Conservation (phyloP, 192 early-diverging fungal genomes). For the Linderina pennispora region DNA sequence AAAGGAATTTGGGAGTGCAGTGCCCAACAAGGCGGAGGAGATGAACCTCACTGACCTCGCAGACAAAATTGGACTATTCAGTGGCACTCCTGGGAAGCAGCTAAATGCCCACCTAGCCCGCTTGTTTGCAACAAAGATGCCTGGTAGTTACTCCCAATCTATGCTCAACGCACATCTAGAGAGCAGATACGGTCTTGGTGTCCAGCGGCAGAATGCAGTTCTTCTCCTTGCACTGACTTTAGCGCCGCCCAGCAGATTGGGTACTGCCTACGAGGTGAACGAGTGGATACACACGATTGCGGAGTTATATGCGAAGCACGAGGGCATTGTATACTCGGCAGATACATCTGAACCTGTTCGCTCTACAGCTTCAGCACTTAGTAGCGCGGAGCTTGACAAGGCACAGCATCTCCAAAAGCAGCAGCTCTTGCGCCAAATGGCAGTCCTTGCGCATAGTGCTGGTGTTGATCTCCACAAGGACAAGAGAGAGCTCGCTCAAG, state of each 20-base stretch:
- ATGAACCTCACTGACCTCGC: slow-evolving; percentile 75
- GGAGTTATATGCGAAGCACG: slow-evolving; percentile 63
- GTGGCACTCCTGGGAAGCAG: slow-evolving; percentile 73
- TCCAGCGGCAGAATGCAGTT: slow-evolving; percentile 68
- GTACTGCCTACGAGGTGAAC: slow-evolving; percentile 65
- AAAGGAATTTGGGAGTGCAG: slow-evolving; percentile 73
- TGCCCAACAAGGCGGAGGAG: slow-evolving; percentile 85
- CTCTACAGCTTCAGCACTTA: slow-evolving; percentile 55
- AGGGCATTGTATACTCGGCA: slow-evolving; percentile 49
- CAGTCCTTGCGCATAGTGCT: slow-evolving; percentile 77
- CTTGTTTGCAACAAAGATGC: slow-evolving; percentile 77
- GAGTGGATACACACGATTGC: slow-evolving; percentile 69
- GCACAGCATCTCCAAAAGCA: slow-evolving; percentile 65
- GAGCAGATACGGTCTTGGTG: slow-evolving; percentile 62
- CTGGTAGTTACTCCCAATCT: slow-evolving; percentile 75
- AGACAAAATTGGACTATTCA: slow-evolving; percentile 57
- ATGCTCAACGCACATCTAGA: slow-evolving; percentile 67
- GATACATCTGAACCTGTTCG: background rate
- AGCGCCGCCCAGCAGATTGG: slow-evolving; percentile 83
- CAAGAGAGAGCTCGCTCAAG: slow-evolving; percentile 76
- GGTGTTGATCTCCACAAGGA: slow-evolving; percentile 76
- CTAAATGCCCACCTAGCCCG: slow-evolving; percentile 61
- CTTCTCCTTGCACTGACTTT: slow-evolving; percentile 72
- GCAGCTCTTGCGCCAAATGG: slow-evolving; percentile 75
- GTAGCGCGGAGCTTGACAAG: slow-evolving; percentile 83